A percentile compares a stretch with the other conserved stretches of the same genome.
Conservation (phyloP, 164 flowering plant species). For the Pachysandra terminalis region DNA sequence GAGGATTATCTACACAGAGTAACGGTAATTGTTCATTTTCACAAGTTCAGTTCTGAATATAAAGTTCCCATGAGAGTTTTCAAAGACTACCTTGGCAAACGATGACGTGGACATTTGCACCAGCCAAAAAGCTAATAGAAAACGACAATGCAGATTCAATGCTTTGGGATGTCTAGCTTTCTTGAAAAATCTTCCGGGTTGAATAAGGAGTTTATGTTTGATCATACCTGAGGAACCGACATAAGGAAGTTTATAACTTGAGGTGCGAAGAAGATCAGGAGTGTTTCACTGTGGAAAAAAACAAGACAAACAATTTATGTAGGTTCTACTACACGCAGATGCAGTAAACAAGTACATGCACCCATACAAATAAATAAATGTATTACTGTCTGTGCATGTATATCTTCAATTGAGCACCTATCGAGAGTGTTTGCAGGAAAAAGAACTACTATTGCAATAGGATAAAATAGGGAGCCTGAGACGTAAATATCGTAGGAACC, state of each 20-base stretch:
- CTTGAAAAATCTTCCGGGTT: neutral
- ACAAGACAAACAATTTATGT: conserved; percentile 1
- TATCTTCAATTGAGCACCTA: neutral
- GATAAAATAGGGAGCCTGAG: neutral
- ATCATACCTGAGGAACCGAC: conserved; percentile 88
- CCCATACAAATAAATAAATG: neutral
- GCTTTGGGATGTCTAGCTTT: neutral
- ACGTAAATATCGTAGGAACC: neutral
- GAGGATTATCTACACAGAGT: neutral
- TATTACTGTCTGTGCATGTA: neutral
- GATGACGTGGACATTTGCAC: conserved; percentile 85
- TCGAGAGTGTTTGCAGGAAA: too few relatives aligned
- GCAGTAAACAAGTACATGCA: neutral
- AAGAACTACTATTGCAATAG: too few relatives aligned
- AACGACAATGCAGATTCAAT: conserved; percentile 14
- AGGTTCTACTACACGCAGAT: neutral
- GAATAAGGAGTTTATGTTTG: conserved; percentile 5
- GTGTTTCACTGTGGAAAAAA: conserved; percentile 76
- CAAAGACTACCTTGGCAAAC: conserved; percentile 67
- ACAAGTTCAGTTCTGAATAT: neutral
- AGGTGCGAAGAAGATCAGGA: conserved; percentile 81
- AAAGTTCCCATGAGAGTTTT: neutral
- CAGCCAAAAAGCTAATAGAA: conserved; percentile 68
- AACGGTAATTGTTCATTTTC: neutral
- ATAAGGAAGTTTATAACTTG: conserved; percentile 87